These are phyloP conservation scores for Sphaceloma murrayae DNA, from an alignment of 2,329 filamentous ascomycete genomes.

Conservation along the genomic window DNA sequence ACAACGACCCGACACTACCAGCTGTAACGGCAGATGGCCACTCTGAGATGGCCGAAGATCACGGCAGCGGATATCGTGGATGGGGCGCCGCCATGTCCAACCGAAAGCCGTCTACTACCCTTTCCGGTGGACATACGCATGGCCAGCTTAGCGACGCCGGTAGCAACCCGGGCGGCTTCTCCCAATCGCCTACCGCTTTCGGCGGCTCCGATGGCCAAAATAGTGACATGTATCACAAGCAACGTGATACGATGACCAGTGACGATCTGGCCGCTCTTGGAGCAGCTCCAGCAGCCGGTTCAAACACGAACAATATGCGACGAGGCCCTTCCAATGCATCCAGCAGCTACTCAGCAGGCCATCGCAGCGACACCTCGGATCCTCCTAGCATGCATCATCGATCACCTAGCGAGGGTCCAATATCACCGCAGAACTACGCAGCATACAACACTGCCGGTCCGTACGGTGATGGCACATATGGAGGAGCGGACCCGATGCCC, in stretches of 20 bases:
- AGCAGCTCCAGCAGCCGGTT: constrained; percentile 51
- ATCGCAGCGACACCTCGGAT: constrained; percentile 54
- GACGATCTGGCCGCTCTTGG: constrained; percentile 79
- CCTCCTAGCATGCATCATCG: constrained; percentile 22
- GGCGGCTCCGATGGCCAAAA: constrained; percentile 58
- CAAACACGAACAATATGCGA: constrained; percentile 63
- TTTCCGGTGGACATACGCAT: constrained; percentile 58
- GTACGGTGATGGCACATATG: constrained; percentile 48
- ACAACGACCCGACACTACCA: constrained; percentile 75
- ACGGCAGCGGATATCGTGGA: constrained; percentile 73
- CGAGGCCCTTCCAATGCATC: constrained; percentile 92
- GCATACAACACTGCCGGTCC: constrained; percentile 48
- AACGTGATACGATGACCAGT: constrained; percentile 50
- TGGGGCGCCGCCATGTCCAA: constrained; percentile 70
- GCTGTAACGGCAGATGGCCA: constrained; percentile 44
- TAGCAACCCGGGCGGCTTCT: constrained; percentile 42
- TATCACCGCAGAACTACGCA: constrained; percentile 34
- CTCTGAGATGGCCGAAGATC: constrained; percentile 70
- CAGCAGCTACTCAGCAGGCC: constrained; percentile 80
- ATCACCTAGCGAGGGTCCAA: constrained; percentile 42
- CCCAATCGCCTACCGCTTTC: constrained; percentile 41
- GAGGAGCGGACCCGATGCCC: constrained; percentile 54
- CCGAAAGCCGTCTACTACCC: constrained; percentile 79
- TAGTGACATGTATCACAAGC: constrained; percentile 48
- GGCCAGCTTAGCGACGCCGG: constrained; percentile 57